Evolutionary conservation across 306 rosid genomes (phyloP).

Genomic region (Crataegus laevigata): DNA sequence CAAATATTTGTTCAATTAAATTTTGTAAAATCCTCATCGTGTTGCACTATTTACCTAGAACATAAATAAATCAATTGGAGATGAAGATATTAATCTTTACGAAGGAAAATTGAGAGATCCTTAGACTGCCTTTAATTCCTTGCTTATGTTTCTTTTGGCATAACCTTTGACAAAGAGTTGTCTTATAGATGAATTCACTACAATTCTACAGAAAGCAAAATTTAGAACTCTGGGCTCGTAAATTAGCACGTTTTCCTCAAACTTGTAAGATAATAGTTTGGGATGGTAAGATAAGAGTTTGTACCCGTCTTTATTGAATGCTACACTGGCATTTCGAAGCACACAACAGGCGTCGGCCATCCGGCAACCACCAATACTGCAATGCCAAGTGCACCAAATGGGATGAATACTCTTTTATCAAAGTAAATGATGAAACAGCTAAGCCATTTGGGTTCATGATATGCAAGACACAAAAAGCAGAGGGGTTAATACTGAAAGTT

Average conservation of each 20-base stretch:
- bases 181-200: neutral
- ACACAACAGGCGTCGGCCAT: slow-evolving; percentile 2
- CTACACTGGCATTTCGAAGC: neutral
- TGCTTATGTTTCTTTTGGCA: neutral
- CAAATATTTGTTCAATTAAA: neutral
- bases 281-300: neutral
- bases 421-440: neutral
- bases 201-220: neutral
- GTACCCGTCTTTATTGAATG: neutral
- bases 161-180: neutral
- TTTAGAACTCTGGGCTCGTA: neutral
- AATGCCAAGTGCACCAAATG: neutral
- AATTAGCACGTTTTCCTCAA: neutral
- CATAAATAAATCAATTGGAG: neutral
- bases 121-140: neutral
- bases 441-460: neutral
- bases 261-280: neutral
- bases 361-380: neutral
- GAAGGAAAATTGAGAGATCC: neutral
- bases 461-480: neutral
- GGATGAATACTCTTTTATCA: neutral
- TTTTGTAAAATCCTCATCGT: neutral
- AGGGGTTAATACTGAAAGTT: neutral
- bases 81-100: neutral
- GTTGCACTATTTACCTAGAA: neutral